Base-by-base conservation (phyloP, 306 rosid genomes). In the Vicia villosa region DNA sequence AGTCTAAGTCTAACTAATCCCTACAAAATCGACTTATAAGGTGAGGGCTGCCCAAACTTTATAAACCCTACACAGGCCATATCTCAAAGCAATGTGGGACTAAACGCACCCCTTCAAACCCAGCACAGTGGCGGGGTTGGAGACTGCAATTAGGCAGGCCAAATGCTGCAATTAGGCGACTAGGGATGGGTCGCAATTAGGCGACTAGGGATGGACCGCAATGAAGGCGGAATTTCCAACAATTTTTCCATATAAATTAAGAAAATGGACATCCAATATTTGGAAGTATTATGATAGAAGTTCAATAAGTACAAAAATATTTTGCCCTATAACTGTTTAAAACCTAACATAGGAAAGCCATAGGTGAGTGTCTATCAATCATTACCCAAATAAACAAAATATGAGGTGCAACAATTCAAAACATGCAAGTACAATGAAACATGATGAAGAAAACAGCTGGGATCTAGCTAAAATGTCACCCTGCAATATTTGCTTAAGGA, bases 371-470 rank as follows among this genome's bases (percentile, higher is more conserved):
- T 24, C 19, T 52, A n/a, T 37, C 52, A 61, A 72, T 19, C 32
- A 45, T 68, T 49, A 24, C 49, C 42, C 3, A 30, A 36, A 63
- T 17, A 16, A 72, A 20, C 56, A 32, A 77, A 71, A 68, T 26
- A 49, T 42, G 9, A 72, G 37, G 14, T 20, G 20, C 56, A 22
- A 63, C 51, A 20, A 47, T 42, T 56, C 50, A 28, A 63, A 63
- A 67, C 26, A 81, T 38, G 46, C 54, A 67, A 72, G 60, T 46
- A 59, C 22, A 50, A 30, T 57, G 42, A 73, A 68, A 77, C 65
- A 67, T 61, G 30, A 24, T n/a, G 60, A 70, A 43, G 56, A 8
- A 34, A 41, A 36, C 42, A 45, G 69, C 15, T 20, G 5, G 34
- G 28, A n/a, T 68, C 42, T 45, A 63, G 38, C 64, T 59, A 78